Evolutionary conservation across 129 eudicot species (phyloP).

Genomic region (Saussurea involucrata): DNA sequence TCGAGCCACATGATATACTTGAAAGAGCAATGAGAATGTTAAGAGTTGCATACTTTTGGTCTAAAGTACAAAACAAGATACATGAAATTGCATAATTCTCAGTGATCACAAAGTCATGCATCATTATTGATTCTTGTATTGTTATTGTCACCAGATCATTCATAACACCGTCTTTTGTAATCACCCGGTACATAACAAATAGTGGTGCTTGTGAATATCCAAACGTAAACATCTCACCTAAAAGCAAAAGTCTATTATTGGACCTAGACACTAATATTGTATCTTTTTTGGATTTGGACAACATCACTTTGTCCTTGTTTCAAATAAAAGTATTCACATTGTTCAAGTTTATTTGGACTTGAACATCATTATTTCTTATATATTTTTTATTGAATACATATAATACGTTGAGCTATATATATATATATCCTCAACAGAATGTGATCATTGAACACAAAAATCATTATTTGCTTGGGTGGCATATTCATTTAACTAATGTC

Average conservation of each 20-base stretch:
- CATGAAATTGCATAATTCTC: constrained; percentile 94
- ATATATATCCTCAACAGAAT: too few species aligned
- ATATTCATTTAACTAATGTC: neutral
- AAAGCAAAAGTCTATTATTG: constrained; percentile 6
- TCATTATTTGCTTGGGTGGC: neutral
- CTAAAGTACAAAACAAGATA: constrained; percentile 77
- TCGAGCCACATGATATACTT: neutral
- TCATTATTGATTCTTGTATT: constrained; percentile 63
- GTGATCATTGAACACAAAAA: too few species aligned
- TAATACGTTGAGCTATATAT: too few species aligned
- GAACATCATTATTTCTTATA: too few species aligned
- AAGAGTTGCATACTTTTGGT: constrained; percentile 63
- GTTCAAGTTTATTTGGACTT: too few species aligned
- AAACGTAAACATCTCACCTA: constrained; percentile 98
- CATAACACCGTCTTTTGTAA: constrained; percentile 87
- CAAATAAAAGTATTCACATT: too few species aligned
- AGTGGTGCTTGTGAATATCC: constrained; percentile 81
- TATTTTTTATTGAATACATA: too few species aligned
- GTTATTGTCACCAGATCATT: constrained; percentile 96
- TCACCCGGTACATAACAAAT: constrained; percentile 75
- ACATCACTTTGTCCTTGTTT: too few species aligned
- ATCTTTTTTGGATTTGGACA: too few species aligned
- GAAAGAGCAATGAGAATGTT: neutral
- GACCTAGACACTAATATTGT: too few species aligned
- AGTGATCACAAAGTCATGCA: constrained; percentile 98